Conservation (phyloP, 352 stramenopile genomes). For the Globisporangium spiculum region DNA sequence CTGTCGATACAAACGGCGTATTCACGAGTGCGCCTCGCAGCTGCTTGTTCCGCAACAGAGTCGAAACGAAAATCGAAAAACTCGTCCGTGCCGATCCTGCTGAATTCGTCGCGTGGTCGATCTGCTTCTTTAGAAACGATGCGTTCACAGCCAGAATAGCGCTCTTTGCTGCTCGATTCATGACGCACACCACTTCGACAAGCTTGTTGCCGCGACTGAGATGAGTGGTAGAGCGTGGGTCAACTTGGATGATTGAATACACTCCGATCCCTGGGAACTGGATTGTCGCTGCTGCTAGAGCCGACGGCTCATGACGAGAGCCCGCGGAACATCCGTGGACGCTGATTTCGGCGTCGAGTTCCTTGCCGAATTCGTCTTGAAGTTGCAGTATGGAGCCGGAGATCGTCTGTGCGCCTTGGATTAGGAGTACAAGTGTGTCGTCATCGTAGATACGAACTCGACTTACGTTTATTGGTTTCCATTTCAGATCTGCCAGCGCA, state of each 20-base stretch:
- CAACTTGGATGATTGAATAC: neutral
- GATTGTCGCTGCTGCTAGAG: neutral
- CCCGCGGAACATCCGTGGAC: neutral
- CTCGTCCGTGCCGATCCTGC: neutral
- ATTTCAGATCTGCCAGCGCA: slow-evolving; percentile 6
- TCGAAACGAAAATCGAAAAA: slow-evolving; percentile 7
- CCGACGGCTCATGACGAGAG: neutral
- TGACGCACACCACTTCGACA: slow-evolving; percentile 1
- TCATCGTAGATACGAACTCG: slow-evolving; percentile 3
- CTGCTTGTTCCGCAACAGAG: neutral
- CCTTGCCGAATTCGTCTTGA: neutral
- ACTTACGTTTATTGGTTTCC: neutral
- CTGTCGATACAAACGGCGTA: slow-evolving; percentile 7
- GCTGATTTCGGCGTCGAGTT: neutral
- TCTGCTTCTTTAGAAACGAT: neutral
- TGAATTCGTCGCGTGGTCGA: neutral
- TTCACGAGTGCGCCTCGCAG: slow-evolving; percentile 10
- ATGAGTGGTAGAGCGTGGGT: neutral
- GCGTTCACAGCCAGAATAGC: neutral
- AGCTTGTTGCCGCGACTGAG: neutral
- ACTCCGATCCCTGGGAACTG: neutral
- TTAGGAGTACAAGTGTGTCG: slow-evolving; percentile 11
- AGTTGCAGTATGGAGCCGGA: neutral
- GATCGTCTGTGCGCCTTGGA: neutral
- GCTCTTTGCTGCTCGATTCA: neutral